Conservation (phyloP, 257 asterid genomes). For the Solanum microdontum region DNA sequence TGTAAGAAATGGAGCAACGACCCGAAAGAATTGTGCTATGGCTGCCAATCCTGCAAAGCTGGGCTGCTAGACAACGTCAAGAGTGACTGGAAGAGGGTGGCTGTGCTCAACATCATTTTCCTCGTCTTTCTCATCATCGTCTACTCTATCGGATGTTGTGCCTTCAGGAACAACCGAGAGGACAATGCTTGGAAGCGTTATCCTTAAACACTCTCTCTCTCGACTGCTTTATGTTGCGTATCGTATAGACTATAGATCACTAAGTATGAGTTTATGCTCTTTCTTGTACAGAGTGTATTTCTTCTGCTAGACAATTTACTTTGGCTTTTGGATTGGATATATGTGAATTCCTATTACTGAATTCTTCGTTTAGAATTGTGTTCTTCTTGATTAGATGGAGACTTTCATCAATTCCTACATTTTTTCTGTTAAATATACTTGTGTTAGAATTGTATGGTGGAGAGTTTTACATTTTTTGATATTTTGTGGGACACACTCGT, state of each 20-base stretch:
- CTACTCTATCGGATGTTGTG: conserved; percentile 79
- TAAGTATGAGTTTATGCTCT: neutral
- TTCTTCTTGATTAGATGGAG: neutral
- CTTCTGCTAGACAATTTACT: neutral
- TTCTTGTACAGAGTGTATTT: neutral
- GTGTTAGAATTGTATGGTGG: neutral
- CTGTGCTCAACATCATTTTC: conserved; percentile 54
- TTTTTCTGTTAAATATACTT: neutral
- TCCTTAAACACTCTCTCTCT: conserved; percentile 28
- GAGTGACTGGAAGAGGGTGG: conserved; percentile 76
- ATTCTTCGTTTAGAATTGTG: neutral
- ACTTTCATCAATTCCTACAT: neutral
- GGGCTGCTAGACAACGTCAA: conserved; percentile 81
- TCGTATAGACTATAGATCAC: neutral
- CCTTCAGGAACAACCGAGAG: conserved; percentile 78
- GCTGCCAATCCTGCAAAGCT: conserved; percentile 76
- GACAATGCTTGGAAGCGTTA: conserved; percentile 70
- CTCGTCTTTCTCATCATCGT: conserved; percentile 71
- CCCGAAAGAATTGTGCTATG: conserved; percentile 42
- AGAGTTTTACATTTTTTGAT: neutral
- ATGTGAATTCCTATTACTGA: neutral
- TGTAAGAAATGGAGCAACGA: conserved; percentile 56
- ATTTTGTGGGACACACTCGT: neutral
- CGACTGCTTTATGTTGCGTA: neutral
- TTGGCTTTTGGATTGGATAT: neutral